Percentiles rank a stretch among this genome's conserved stretches.
phyloP scores from a whole-genome alignment of 768 basidiomycete genomes.

The Leccinum disarticulatum region DNA sequence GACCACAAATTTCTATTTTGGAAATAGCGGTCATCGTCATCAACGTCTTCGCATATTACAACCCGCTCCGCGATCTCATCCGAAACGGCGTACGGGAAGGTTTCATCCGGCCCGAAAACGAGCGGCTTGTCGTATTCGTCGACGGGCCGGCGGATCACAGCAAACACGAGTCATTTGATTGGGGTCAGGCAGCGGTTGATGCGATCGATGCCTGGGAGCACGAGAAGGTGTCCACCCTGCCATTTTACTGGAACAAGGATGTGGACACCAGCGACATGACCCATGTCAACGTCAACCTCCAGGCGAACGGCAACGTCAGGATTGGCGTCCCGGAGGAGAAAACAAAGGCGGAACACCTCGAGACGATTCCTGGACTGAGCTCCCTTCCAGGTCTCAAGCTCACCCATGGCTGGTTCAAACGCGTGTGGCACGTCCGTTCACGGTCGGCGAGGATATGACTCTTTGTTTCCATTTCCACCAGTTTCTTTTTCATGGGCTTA shows the following conservation, averaged over 20 bases:
- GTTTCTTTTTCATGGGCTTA: slow-evolving; percentile 1
- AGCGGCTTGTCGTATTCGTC: slow-evolving; percentile 67
- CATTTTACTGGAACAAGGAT: slow-evolving; percentile 53
- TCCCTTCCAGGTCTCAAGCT: slow-evolving; percentile 25
- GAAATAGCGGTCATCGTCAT: slow-evolving; percentile 73
- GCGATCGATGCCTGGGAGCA: slow-evolving; percentile 63
- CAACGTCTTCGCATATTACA: slow-evolving; percentile 84
- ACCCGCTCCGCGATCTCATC: slow-evolving; percentile 78
- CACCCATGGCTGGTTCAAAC: slow-evolving; percentile 32
- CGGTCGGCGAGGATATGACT: slow-evolving; percentile 22
- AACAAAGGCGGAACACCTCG: slow-evolving; percentile 20
- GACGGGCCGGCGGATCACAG: slow-evolving; percentile 60
- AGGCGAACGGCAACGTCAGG: neutral
- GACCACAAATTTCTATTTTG: neutral
- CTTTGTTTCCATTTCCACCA: neutral
- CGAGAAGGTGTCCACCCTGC: slow-evolving; percentile 27
- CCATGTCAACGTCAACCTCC: slow-evolving; percentile 2
- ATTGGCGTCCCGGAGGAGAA: slow-evolving; percentile 3
- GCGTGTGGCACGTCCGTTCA: slow-evolving; percentile 34
- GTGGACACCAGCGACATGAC: slow-evolving; percentile 35
- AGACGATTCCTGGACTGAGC: slow-evolving; percentile 21
- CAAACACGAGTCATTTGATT: slow-evolving; percentile 65
- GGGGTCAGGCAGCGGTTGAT: slow-evolving; percentile 69
- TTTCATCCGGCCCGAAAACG: slow-evolving; percentile 68
- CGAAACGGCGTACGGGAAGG: slow-evolving; percentile 63